Conservation (phyloP, 108 stramenopile species). For the Skeletonema menzelii region DNA sequence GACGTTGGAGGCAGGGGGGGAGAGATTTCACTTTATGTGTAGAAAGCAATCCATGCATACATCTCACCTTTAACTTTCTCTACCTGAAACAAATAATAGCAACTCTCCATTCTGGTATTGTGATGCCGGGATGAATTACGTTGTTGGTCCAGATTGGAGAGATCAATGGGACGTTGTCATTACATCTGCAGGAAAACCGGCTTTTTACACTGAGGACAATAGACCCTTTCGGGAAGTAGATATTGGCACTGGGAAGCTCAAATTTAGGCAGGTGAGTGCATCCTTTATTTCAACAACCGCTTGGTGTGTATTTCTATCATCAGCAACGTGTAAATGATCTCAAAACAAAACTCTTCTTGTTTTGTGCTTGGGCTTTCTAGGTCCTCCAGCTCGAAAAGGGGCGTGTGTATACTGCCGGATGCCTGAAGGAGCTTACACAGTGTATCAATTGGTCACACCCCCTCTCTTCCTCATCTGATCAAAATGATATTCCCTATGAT, state of each 20-base stretch:
- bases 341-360: background rate
- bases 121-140: constrained; percentile 92
- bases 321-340: background rate
- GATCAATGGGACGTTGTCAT: constrained; percentile 83
- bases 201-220: constrained; percentile 84
- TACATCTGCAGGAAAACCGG: constrained; percentile 88
- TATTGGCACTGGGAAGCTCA: constrained; percentile 53
- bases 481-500: constrained; percentile 21
- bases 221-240: constrained; percentile 90
- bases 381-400: constrained; percentile 56
- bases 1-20: no score
- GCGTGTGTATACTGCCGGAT: constrained; percentile 81
- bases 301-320: background rate
- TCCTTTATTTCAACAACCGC: background rate
- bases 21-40: background rate
- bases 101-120: constrained; percentile 94
- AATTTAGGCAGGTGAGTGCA: constrained; percentile 61
- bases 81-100: constrained; percentile 23
- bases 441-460: constrained; percentile 62
- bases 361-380: constrained; percentile 15
- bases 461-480: constrained; percentile 5
- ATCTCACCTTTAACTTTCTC: no score
- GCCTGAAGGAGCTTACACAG: constrained; percentile 71
- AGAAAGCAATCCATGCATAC: background rate
- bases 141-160: constrained; percentile 90